Base-by-base conservation (phyloP, 2,329 filamentous ascomycete genomes). In the Cercospora janseana region DNA sequence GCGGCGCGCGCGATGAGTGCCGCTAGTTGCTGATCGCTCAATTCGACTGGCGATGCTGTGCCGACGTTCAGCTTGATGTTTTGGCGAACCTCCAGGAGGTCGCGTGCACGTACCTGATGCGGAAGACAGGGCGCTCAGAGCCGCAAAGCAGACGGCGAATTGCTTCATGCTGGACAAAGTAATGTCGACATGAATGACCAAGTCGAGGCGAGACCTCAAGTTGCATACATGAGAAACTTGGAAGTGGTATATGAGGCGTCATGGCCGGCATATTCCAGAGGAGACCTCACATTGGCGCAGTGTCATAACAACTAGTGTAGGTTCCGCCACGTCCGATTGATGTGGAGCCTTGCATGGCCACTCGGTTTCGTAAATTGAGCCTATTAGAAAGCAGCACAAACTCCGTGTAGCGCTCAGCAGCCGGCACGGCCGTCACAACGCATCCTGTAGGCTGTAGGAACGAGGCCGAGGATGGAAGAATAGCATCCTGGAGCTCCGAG, bases 1-100 rank as follows among this genome's bases (percentile, higher is more conserved):
- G 62, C 43, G 9, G 64, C 65, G 51, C 67, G 45, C 7, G 35
- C 43, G 16, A 46, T 20, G 5, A 52, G 44, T 27, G 37, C 48
- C 13, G 43, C 32, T 21, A 23, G 24, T 21, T 18, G 15, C 34
- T 21, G 15, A 3, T 18, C 16, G 9, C 24, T 21, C 18, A 38
- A 21, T n/a, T 21, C 18, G 34, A 20, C 16, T 10, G 34, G 34
- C 21, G 10, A n/a, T 13, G 34, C 34, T 38, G 34, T 38, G 34
- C 24, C 9, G 34, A 38, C 10, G 34, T n/a, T 38, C 10, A 38
- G 16, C 34, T 38, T 12, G 27, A 13, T 23, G 34, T 21, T 38
- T 20, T 0, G 15, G 18, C 16, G 16, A 18, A 12, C 18, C 34
- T 23, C 24, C 34, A 10, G 34, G 34, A 10, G 16, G 34, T 37